A percentile compares a stretch with the other conserved stretches of the same genome.
These are phyloP conservation scores for Canavalia ensiformis DNA, from an alignment of 306 rosid species.

Conservation along the genomic window DNA sequence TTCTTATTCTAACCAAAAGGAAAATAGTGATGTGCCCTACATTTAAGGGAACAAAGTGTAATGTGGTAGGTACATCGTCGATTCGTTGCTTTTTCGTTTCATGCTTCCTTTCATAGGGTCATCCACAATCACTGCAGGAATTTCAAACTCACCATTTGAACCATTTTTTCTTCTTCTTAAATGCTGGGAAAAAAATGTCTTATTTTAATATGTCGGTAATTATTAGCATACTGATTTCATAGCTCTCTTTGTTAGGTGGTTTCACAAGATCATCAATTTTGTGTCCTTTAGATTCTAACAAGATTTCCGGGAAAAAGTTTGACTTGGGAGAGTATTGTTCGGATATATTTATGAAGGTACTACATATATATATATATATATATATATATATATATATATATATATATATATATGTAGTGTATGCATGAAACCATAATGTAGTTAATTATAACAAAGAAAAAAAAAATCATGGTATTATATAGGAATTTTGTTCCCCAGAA, in stretches of 20 bases:
- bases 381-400: not conserved
- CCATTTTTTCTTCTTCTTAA: not conserved
- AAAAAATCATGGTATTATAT: constrained; percentile 4
- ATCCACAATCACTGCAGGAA: constrained; percentile 3
- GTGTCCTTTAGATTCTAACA: constrained; percentile 18
- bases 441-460: not conserved
- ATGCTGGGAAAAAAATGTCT: constrained; percentile 1
- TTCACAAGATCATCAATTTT: constrained; percentile 28
- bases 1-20: not conserved
- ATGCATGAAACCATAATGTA: constrained; percentile 8
- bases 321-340: not conserved
- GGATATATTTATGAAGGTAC: not conserved
- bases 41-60: constrained; percentile 39
- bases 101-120: constrained; percentile 43
- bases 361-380: not conserved
- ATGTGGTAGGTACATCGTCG: constrained; percentile 40
- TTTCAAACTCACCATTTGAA: constrained; percentile 5
- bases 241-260: not conserved
- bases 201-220: not conserved
- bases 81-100: constrained; percentile 34
- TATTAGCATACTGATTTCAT: constrained; percentile 19
- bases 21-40: constrained; percentile 21
- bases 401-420: not conserved
- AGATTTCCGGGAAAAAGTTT: constrained; percentile 7
- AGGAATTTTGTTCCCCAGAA: constrained; percentile 38